phyloP scores from a whole-genome alignment of 225 moss, liverwort and hornwort genomes.

The Neckera pumila region DNA sequence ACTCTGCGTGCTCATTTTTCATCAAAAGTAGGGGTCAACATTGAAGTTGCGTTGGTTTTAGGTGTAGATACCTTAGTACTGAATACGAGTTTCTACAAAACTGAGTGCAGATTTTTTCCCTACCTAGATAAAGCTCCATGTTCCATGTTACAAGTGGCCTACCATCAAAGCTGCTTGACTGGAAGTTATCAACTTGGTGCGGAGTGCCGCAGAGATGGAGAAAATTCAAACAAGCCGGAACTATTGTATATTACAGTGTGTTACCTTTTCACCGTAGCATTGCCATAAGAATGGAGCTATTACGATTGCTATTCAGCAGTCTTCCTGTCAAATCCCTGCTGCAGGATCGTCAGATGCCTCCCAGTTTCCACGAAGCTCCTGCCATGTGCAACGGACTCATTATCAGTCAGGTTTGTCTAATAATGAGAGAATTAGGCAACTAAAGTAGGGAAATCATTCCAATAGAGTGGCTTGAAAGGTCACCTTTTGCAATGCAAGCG shows the following conservation, averaged over 20 bases:
- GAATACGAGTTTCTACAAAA: constrained; percentile 3
- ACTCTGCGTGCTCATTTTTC: not conserved
- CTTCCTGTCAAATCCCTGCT: not conserved
- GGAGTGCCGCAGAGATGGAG: not conserved
- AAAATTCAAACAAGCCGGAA: not conserved
- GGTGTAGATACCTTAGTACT: not conserved
- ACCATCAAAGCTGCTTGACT: not conserved
- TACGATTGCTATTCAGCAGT: not conserved
- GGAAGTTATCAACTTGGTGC: not conserved
- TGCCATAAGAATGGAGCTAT: not conserved
- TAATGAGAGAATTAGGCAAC: not conserved
- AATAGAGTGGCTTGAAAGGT: too few species aligned
- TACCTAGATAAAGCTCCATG: not conserved
- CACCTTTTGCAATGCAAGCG: not conserved
- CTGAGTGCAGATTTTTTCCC: not conserved
- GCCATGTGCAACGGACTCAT: not conserved
- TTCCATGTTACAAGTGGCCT: not conserved
- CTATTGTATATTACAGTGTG: not conserved
- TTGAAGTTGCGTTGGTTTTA: not conserved
- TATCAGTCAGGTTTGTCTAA: not conserved
- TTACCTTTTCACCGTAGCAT: not conserved
- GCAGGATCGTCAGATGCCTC: constrained; percentile 34
- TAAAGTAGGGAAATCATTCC: not conserved
- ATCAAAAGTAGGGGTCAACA: not conserved
- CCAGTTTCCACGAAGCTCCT: constrained; percentile 46